Base-by-base conservation (phyloP, 208 protist species). In the Chromosphaera perkinsii region DNA sequence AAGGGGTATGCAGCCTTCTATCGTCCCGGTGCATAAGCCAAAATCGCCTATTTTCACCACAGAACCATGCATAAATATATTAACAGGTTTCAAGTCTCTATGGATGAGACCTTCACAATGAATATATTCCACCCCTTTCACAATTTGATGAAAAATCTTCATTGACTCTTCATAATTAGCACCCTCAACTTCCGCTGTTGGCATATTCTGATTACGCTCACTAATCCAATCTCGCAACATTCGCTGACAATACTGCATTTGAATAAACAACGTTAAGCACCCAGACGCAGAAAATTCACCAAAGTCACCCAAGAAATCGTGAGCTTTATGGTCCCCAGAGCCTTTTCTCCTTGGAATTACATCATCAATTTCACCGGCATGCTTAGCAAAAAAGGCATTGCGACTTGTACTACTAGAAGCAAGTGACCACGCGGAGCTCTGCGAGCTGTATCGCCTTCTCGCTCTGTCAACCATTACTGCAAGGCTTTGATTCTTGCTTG, bases 81-180 rank as follows among this genome's bases (percentile, higher is more conserved):
- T 87, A 3, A 49, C 64, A 14, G 80, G 82, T 58, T 85, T 85
- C 17, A 85, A 55, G 71, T 85, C 81, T 7, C 70, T 51, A 49
- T 79, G 68, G 7, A 45, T 45, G 10, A 45, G 10, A n/a, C 39
- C 39, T 17, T n/a, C 17, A 17, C 10, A 45, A 45, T 45, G 39
- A 7, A 45, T n/a, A 17, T 45, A 45, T 17, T 45, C 10, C 39
- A 45, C 39, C 7, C 39, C 39, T n/a, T 45, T 17, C 39, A 45
- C 10, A 17, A 45, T 7, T 17, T 45, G 39, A 7, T n/a, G 7
- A 17, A 45, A 45, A 45, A 45, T 7, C 7, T 45, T 45, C 10
- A n/a, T n/a, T 17, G 39, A n/a, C 7, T 45, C 39, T n/a, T 7
- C 7, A n/a, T 17, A 17, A n/a, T 7, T n/a, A 7, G 17, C 10